Base-by-base conservation (phyloP, 495 filamentous ascomycete genomes). In the Hypoxylon perforatum region DNA sequence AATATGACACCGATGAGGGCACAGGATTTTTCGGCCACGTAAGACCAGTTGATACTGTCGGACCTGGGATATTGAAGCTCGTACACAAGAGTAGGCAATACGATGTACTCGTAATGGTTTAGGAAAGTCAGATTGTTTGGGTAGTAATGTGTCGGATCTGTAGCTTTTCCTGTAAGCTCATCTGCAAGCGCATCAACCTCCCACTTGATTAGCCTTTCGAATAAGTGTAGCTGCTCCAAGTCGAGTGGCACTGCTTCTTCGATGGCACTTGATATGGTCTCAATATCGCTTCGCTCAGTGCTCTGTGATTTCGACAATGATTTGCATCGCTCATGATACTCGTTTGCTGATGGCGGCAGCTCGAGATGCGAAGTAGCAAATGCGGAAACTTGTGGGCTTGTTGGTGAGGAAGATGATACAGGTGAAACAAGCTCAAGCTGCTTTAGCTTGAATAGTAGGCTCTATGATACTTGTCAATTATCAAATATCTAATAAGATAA, bases 1-100 rank as follows among this genome's bases (percentile, higher is more conserved):
- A 84, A 85, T 50, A 91, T 81, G 61, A 90, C 80, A 14, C 90
- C 90, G 66, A 92, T 86, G 15, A 85, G 87, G 18, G 90, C 90
- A 3, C 78, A 79, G 10, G 77, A 76, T 70, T 92, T 92, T 73
- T 93, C 90, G 3, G 81, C 81, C 7, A 90, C 89, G 71, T 92
- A 93, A 58, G 75, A 78, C 88, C 89, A 91, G 74, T 90, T 85
- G 67, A 91, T 89, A 10, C 64, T 74, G 22, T 88, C 82, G 42
- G 88, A 88, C 28, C 90, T 84, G 10, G 90, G 90, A 69, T 92
- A 92, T 65, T 89, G 87, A 14, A 92, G 82, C 72, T 93, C 90
- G 77, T 92, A 93, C 14, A 92, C 88, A 28, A 91, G 76, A 7
- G 90, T 93, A 22, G 90, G 90, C 14, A 93, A 81, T 42, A 87